A percentile compares a stretch with the other conserved stretches of the same genome.
phyloP scores from a whole-genome alignment of 73 alveolate species.

The Symbiodinium pilosum region DNA sequence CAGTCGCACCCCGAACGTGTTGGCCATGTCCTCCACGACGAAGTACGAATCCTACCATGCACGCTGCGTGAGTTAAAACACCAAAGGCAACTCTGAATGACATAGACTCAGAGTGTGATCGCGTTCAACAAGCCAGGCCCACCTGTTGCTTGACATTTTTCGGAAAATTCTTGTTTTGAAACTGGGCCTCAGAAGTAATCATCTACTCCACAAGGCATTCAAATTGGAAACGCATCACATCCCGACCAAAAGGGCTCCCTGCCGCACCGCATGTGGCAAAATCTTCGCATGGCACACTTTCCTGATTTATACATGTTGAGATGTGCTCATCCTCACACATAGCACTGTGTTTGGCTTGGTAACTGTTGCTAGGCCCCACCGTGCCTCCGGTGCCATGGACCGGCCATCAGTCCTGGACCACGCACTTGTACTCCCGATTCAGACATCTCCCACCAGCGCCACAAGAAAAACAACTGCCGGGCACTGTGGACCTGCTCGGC shows the following conservation, averaged over 20 bases:
- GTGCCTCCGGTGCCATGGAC: slow-evolving; percentile 90
- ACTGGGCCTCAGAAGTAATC: slow-evolving; percentile 64
- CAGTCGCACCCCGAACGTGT: slow-evolving; percentile 89
- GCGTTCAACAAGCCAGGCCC: neutral
- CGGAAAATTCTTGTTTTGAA: slow-evolving; percentile 60
- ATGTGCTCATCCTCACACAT: too few species aligned
- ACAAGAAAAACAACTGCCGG: neutral
- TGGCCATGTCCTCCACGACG: slow-evolving; percentile 83
- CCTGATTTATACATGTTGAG: too few species aligned
- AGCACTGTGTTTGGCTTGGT: too few species aligned
- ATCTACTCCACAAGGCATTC: too few species aligned
- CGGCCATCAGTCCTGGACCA: slow-evolving; percentile 58
- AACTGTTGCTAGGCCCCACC: too few species aligned
- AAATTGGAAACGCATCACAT: too few species aligned
- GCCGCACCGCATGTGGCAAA: slow-evolving; percentile 79
- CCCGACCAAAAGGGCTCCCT: too few species aligned
- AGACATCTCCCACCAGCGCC: neutral
- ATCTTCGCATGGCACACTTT: slow-evolving; percentile 91
- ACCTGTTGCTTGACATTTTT: slow-evolving; percentile 86
- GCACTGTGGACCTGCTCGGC: neutral
- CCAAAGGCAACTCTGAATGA: neutral
- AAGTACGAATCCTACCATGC: slow-evolving; percentile 77
- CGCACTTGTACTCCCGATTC: neutral
- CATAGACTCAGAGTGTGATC: neutral
- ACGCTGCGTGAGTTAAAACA: neutral